Conservation (phyloP, 1,284 basidiomycete species). For the Ustilago cynodontis region DNA sequence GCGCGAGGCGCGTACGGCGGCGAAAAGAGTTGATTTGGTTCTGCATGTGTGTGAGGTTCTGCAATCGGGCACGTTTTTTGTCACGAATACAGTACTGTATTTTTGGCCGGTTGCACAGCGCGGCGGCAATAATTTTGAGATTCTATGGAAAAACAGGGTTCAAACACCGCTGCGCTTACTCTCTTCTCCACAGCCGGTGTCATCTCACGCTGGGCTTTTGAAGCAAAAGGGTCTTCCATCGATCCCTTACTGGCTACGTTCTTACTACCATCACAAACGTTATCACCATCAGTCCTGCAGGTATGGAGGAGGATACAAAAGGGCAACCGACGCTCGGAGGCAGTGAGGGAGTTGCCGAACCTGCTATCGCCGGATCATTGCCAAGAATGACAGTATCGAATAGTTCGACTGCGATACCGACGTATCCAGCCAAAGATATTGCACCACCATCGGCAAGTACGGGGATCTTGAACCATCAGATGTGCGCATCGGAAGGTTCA, state of each 20-base stretch:
- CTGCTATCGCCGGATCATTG: conserved; percentile 1
- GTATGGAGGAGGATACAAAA: neutral
- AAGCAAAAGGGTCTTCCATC: too few species aligned
- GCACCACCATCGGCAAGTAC: conserved; percentile 8
- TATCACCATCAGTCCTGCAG: conserved; percentile 1
- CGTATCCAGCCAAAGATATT: conserved; percentile 17
- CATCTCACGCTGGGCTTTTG: too few species aligned
- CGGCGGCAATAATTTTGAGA: neutral
- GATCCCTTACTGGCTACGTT: too few species aligned
- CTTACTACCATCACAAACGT: too few species aligned
- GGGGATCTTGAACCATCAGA: conserved; percentile 5
- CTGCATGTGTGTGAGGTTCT: conserved; percentile 3
- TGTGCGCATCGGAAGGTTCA: neutral
- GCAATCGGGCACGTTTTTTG: conserved; percentile 4
- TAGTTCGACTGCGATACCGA: conserved; percentile 16
- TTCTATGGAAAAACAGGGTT: too few species aligned
- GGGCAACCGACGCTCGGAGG: too few species aligned
- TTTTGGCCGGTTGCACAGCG: neutral
- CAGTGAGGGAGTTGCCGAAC: neutral
- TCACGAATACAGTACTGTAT: neutral
- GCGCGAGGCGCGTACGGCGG: too few species aligned
- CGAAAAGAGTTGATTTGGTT: too few species aligned
- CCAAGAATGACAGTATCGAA: neutral
- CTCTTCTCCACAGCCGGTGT: neutral
- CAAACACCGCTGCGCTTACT: neutral